These are phyloP conservation scores for Russula sp. DNA, from an alignment of 768 basidiomycete genomes.

Conservation along the genomic window DNA sequence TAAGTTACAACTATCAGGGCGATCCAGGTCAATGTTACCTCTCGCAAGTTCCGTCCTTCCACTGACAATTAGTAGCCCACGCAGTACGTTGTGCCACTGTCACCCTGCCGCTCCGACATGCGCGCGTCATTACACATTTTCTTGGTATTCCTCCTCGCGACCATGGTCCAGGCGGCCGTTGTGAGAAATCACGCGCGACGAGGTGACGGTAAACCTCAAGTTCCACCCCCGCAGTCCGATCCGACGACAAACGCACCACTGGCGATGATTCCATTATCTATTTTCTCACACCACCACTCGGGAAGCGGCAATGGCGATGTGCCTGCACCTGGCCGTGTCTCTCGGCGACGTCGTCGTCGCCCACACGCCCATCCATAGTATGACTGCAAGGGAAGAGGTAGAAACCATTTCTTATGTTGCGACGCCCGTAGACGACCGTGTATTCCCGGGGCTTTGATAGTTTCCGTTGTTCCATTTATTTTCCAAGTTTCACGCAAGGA, in stretches of 20 bases:
- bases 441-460: no score
- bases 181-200: not conserved
- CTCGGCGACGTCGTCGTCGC: slow-evolving; percentile 9
- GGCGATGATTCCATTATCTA: not conserved
- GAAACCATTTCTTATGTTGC: not conserved
- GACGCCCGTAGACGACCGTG: not conserved
- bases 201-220: not conserved
- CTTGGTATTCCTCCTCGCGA: not conserved
- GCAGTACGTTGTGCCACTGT: not conserved
- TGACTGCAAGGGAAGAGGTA: not conserved
- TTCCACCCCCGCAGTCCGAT: not conserved
- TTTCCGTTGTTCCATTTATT: no score
- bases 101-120: slow-evolving; percentile 1
- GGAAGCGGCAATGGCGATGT: not conserved
- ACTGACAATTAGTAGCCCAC: not conserved
- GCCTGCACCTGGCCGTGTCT: not conserved
- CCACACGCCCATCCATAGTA: slow-evolving; percentile 13
- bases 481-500: no score
- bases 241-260: not conserved
- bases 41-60: not conserved
- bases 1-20: not conserved
- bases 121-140: not conserved
- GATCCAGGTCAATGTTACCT: not conserved
- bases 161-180: slow-evolving; percentile 4
- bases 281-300: slow-evolving; percentile 1